These are phyloP conservation scores for Arabis hirsuta DNA, from an alignment of 345 rosid genomes.

Conservation along the genomic window DNA sequence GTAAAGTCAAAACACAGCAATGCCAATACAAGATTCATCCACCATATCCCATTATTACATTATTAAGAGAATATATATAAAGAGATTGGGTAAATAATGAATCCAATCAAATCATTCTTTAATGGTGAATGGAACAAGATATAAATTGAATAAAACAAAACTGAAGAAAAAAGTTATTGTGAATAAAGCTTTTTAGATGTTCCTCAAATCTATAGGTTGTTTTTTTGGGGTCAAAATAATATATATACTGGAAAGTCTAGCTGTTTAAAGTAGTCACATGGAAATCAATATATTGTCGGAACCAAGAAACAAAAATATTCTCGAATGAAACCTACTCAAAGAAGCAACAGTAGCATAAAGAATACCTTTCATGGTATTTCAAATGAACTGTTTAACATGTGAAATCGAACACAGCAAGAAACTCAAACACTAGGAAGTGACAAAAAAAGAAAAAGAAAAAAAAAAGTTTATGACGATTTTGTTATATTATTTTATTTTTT, in stretches of 20 bases:
- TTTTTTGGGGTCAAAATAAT: too few species aligned
- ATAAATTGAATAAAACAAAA: constrained; percentile 4
- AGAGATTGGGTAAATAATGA: not conserved
- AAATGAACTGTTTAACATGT: constrained; percentile 25
- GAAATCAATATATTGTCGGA: constrained; percentile 16
- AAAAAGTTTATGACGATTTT: not conserved
- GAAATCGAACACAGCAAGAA: constrained; percentile 17
- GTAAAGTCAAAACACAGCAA: constrained; percentile 33
- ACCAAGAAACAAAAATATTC: constrained; percentile 11
- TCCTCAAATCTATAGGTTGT: not conserved
- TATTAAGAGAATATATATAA: not conserved
- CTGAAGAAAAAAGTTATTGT: too few species aligned
- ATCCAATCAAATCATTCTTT: not conserved
- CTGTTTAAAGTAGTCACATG: not conserved
- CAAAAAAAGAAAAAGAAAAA: constrained; percentile 1
- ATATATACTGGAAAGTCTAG: not conserved
- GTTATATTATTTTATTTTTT: constrained; percentile 10
- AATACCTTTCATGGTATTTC: constrained; percentile 28
- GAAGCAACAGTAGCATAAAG: constrained; percentile 37
- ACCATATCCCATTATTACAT: constrained; percentile 7
- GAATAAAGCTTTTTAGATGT: not conserved
- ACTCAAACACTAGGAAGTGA: constrained; percentile 4
- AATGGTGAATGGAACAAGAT: not conserved
- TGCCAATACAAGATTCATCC: constrained; percentile 4
- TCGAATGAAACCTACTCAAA: constrained; percentile 7